Conservation (phyloP, 305 asterid species). For the Plantago coronopus region DNA sequence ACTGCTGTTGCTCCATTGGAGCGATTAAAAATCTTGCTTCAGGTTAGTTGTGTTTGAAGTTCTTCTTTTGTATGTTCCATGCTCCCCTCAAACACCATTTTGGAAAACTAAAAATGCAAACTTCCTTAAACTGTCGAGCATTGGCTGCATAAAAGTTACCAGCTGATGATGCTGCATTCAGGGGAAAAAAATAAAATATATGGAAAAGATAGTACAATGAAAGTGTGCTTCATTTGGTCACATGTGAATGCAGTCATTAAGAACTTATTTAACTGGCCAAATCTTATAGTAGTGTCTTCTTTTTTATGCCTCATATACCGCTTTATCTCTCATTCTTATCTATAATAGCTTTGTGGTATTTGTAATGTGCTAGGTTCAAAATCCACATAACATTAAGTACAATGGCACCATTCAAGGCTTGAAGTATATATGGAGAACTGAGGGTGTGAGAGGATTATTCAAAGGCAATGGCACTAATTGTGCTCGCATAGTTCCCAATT, state of each 20-base stretch:
- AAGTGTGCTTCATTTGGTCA: too few species aligned
- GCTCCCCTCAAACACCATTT: slow-evolving; percentile 3
- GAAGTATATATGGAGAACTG: slow-evolving; percentile 83
- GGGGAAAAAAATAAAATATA: too few species aligned
- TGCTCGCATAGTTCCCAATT: slow-evolving; percentile 94
- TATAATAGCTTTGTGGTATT: slow-evolving; percentile 7
- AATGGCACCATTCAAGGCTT: slow-evolving; percentile 88
- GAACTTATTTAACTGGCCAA: too few species aligned
- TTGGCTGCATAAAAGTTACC: too few species aligned
- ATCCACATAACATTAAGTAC: slow-evolving; percentile 83
- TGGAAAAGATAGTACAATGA: too few species aligned
- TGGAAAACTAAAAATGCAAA: too few species aligned
- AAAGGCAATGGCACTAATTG: slow-evolving; percentile 98
- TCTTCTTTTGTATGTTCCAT: not conserved
- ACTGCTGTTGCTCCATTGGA: slow-evolving; percentile 63
- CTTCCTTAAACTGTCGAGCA: too few species aligned
- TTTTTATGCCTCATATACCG: slow-evolving; percentile 3
- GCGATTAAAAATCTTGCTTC: slow-evolving; percentile 51
- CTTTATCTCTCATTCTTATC: too few species aligned
- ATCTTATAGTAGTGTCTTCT: not conserved
- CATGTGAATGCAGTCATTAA: too few species aligned
- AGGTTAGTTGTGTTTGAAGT: slow-evolving; percentile 30
- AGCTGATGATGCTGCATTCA: too few species aligned
- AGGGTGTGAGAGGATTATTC: slow-evolving; percentile 81
- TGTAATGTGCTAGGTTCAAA: slow-evolving; percentile 67